These are phyloP conservation scores for Rhodosorus marinus DNA, from an alignment of 23 red algal genomes.

Conservation along the genomic window DNA sequence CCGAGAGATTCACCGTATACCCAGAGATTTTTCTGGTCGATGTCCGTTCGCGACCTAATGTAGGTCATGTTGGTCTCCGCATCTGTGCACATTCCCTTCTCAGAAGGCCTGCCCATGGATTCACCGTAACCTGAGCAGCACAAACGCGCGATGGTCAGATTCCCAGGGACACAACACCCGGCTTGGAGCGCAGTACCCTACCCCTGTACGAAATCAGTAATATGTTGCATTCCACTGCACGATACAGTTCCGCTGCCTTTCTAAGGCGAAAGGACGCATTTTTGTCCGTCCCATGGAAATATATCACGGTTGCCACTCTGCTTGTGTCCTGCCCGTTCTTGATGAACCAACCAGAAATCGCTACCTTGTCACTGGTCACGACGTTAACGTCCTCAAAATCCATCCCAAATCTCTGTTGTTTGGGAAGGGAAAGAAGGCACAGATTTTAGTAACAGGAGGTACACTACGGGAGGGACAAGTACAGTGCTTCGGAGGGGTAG, in stretches of 20 bases:
- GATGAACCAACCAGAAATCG: constrained; percentile 95
- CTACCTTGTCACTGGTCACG: constrained; percentile 62
- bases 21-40: constrained; percentile 43
- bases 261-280: constrained; percentile 67
- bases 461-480: too few relatives aligned
- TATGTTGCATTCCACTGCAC: constrained; percentile 45
- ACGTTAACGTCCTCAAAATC: constrained; percentile 73
- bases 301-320: constrained; percentile 49
- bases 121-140: too few relatives aligned
- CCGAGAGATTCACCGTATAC: constrained; percentile 91
- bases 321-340: constrained; percentile 16
- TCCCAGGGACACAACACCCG: too few relatives aligned
- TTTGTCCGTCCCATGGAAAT: constrained; percentile 94
- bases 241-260: constrained; percentile 47
- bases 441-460: too few relatives aligned
- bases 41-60: constrained; percentile 26
- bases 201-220: constrained; percentile 71
- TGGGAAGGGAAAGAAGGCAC: too few relatives aligned
- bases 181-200: too few relatives aligned
- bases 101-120: constrained; percentile 50
- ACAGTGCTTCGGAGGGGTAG: too few relatives aligned
- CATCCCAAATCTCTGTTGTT: constrained; percentile 49
- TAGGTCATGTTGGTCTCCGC: constrained; percentile 68
- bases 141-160: too few relatives aligned
- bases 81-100: constrained; percentile 62